Evolutionary conservation across 768 basidiomycete genomes (phyloP), one percentile per base, ranked within the genome.

Genomic region (Rhizopogon vinicolor): DNA sequence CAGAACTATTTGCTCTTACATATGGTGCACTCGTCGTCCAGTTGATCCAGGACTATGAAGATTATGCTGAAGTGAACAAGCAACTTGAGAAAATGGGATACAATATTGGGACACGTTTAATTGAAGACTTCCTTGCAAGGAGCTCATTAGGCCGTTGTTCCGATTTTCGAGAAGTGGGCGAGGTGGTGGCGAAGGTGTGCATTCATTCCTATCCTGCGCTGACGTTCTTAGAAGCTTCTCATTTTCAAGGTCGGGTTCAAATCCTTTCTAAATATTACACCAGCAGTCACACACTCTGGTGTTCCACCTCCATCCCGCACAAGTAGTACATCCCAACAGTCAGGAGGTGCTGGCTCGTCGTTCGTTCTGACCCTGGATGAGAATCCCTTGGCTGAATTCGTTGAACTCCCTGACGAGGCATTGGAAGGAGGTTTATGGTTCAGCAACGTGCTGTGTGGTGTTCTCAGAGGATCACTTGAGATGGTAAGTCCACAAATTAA

Each of bases 11-110:
- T 72, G 89, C 95, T 3, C 73, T 98, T 55, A 98, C 96, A 19
- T 99, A 99, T 62, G 97, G 97, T 51, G 95, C 95, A 22, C 84
- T 98, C 50, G 97, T 99, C 46, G 93, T 98, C 35, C 97, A 99
- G 74, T 82, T 99, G 58, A 94, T 98, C 59, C 97, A 98, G 67
- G 97, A 99, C 72, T 98, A 98, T 65, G 97, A 99, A 66, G 95
- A 99, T 75, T 98, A 97, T 67, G 81, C 80, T 13, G 93, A 96
- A 68, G 91, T 93, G 59, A 93, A 93, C 72, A 95, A 92, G 70
- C 95, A 99, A 69, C 86, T 99, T 3, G 96, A 99, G 64, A 96
- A 94, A 75, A 98, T 98, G 96, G 97, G 97, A 3, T 98, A 97
- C 72, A 97, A 95, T 68, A 98, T 99, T 56, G 97, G 97, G 28